Conservation (phyloP, 345 rosid genomes). For the Corymbia maculata region DNA sequence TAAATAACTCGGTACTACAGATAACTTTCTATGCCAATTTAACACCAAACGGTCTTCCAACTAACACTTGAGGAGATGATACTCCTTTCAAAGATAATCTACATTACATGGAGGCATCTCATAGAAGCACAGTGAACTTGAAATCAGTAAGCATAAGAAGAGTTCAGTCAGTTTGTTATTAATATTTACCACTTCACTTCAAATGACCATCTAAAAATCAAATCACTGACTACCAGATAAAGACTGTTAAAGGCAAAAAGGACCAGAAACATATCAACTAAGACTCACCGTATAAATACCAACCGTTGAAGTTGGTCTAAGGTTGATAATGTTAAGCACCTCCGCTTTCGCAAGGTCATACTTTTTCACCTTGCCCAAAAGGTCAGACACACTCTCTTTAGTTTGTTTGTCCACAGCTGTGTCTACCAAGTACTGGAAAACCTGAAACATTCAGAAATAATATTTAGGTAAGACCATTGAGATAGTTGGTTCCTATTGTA, state of each 20-base stretch:
- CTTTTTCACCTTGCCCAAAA: conserved; percentile 41
- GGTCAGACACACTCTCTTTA: conserved; percentile 36
- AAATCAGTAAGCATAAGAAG: not conserved
- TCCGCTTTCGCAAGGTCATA: conserved; percentile 72
- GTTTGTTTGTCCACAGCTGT: conserved; percentile 53
- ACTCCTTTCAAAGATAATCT: not conserved
- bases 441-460: conserved; percentile 22
- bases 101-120: not conserved
- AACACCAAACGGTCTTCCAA: not conserved
- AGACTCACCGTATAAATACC: conserved; percentile 46
- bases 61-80: not conserved
- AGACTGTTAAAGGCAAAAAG: not conserved
- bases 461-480: not conserved
- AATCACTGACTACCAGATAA: not conserved
- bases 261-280: not conserved
- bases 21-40: not conserved
- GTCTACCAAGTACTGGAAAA: conserved; percentile 58
- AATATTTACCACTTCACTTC: not conserved
- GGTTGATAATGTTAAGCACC: conserved; percentile 61
- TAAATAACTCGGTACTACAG: not conserved
- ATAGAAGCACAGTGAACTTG: not conserved
- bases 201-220: not conserved
- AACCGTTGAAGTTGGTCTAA: conserved; percentile 41
- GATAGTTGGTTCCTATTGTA: not conserved
- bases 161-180: not conserved